Base-by-base conservation (phyloP, 495 filamentous ascomycete species). In the Aspergillus leporis region DNA sequence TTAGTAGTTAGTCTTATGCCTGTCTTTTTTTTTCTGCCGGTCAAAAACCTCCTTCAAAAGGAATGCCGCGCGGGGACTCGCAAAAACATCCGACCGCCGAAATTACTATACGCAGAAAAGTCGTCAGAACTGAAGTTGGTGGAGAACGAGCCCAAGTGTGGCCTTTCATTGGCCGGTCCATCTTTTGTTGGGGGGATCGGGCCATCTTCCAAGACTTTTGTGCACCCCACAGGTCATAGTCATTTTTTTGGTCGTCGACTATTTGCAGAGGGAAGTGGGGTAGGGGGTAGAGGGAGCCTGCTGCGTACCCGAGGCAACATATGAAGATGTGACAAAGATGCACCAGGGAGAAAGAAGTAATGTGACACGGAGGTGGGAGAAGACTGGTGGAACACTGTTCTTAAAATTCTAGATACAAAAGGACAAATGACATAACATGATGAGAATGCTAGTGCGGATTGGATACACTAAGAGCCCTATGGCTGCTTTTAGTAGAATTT, bases 1-100 rank as follows among this genome's bases (percentile, higher is more conserved):
- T 53, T 53, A 38, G 32, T 32, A 22, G 21, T 28, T 56, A 25
- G 59, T 55, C 19, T 21, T 38, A 30, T 48, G 34, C 32, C n/a
- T n/a, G n/a, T 59, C 30, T 23, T 32, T 63, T 59, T 62, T 67
- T 68, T 68, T 66, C 65, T 68, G 65, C 65, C 65, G 60, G 65
- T 53, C 59, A 55, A 65, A 67, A 65, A 60, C 32, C 23, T 25
- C 57, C 18, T 57, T 49, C 21, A 8, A 32, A 49, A 56, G 51
- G 45, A 57, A 51, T 58, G 57, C 52, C 60, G 52, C 57, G 55
- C 51, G 51, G 51, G 16, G 50, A 53, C 28, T 25, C 14, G 34
- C 51, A 41, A 25, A 25, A 30, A 30, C 34, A 28, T 19, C 41
- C 43, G 28, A 59, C 34, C 32, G 50, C 38, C n/a, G 22, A 52